Conservation (phyloP, 148 eudicot species). For the Diospyros kaki region DNA sequence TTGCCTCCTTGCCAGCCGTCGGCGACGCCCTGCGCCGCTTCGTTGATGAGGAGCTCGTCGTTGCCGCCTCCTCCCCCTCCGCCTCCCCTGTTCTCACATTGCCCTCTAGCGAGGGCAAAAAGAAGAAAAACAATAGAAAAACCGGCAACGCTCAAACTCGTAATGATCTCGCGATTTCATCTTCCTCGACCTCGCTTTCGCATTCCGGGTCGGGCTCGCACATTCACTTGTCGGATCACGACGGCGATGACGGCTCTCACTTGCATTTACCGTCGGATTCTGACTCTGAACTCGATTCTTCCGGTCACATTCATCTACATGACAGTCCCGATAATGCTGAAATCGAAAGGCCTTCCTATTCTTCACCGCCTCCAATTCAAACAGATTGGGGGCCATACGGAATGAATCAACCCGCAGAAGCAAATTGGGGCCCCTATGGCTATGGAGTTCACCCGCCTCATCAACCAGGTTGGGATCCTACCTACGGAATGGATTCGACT, state of each 20-base stretch:
- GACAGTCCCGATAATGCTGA: slow-evolving; percentile 25
- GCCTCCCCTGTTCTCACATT: slow-evolving; percentile 69
- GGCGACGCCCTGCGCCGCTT: slow-evolving; percentile 76
- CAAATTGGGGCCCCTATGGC: slow-evolving; percentile 17
- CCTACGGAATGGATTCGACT: slow-evolving; percentile 27
- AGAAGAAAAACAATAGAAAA: slow-evolving; percentile 5
- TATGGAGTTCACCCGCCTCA: slow-evolving; percentile 4
- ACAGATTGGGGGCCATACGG: slow-evolving; percentile 16
- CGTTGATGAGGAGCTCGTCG: slow-evolving; percentile 73
- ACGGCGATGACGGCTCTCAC: slow-evolving; percentile 27
- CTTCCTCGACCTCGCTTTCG: slow-evolving; percentile 34
- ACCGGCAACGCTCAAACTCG: not conserved
- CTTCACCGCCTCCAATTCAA: slow-evolving; percentile 20
- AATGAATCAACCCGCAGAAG: slow-evolving; percentile 8
- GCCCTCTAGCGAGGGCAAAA: slow-evolving; percentile 42
- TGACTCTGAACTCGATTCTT: slow-evolving; percentile 29
- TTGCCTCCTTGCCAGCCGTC: slow-evolving; percentile 50
- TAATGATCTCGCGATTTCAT: slow-evolving; percentile 10
- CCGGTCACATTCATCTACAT: slow-evolving; percentile 45
- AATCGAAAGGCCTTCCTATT: slow-evolving; percentile 15
- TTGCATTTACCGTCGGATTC: slow-evolving; percentile 44
- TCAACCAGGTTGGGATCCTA: slow-evolving; percentile 14
- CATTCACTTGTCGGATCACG: slow-evolving; percentile 24
- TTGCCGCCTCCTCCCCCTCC: slow-evolving; percentile 39
- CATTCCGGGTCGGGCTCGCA: slow-evolving; percentile 30